Conservation (phyloP, 225 moss, liverwort and hornwort genomes). For the Physcomitrellopsis africana region DNA sequence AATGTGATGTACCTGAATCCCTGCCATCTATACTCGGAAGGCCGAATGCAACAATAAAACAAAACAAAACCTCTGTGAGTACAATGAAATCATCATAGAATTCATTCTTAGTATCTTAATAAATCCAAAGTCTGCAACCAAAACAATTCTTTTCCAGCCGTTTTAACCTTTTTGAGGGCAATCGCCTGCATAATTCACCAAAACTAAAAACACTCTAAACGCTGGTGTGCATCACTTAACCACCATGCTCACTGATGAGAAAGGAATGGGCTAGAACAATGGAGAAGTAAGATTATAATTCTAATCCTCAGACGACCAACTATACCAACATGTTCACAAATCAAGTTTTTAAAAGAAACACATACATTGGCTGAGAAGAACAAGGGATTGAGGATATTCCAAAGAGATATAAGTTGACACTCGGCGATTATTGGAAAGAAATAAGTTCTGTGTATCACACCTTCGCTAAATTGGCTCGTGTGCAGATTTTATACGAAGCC, state of each 20-base stretch:
- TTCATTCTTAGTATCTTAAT: background rate
- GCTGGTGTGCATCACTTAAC: constrained; percentile 7
- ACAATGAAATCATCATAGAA: constrained; percentile 12
- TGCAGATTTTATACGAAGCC: constrained; percentile 56
- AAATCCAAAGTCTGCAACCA: constrained; percentile 15
- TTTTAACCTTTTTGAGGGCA: constrained; percentile 18
- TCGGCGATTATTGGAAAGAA: constrained; percentile 18
- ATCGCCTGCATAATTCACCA: constrained; percentile 17
- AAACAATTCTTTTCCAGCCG: background rate
- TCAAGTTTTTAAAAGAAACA: background rate
- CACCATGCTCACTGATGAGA: constrained; percentile 1
- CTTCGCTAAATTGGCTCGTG: constrained; percentile 73
- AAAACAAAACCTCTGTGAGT: constrained; percentile 39
- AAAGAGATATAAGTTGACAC: background rate
- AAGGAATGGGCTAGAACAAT: constrained; percentile 1
- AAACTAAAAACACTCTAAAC: background rate
- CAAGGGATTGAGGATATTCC: background rate
- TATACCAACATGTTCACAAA: constrained; percentile 8
- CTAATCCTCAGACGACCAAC: background rate
- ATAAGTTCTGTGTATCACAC: constrained; percentile 39
- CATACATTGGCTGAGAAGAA: background rate
- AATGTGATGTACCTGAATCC: constrained; percentile 57
- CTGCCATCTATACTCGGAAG: constrained; percentile 60
- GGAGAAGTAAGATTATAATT: background rate
- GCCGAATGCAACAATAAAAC: constrained; percentile 39